Base-by-base conservation (phyloP, 2,329 filamentous ascomycete species). In the Sphaerulina vaccinii region DNA sequence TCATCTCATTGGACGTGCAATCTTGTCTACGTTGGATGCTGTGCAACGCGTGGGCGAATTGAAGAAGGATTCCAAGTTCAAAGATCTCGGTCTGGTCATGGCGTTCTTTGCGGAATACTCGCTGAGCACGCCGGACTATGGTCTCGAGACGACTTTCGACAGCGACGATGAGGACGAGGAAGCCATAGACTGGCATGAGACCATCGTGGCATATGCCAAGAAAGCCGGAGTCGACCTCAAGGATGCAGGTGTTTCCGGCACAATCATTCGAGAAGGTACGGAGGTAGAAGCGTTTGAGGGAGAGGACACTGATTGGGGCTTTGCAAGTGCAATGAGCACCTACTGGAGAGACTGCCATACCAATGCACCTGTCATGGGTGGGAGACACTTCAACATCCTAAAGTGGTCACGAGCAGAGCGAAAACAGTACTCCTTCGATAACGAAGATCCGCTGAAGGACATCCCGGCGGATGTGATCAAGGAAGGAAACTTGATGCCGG, bases 381-480 rank as follows among this genome's bases (percentile, higher is more conserved):
- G 57, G 13, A 35, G 43, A 15, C 23, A 52, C 3, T 49, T 45
- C 44, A 54, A 59, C 33, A 55, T 58, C 32, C 36, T 49, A 1
- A 54, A 49, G 37, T 52, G 54, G 55, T 47, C 35, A 5, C 47
- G 48, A 16, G 27, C 42, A 22, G 37, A 61, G 23, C 39, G 55
- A 3, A 52, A 50, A 3, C 23, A 52, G 22, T 47, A 55, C 21
- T 33, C 33, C 6, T 60, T 58, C 15, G 53, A 60, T 35, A 29
- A 51, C 7, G 40, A 54, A 35, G 57, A 58, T 40, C 55, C 55
- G n/a, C 19, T 58, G 39, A 41, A 55, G 13, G 37, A 52, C 7
- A 38, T 33, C 13, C 19, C 48, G 15, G 52, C 41, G 6, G 32
- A 55, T 24, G 9, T 38, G 21, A 38, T 48, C 4, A 38, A 39